phyloP scores from a whole-genome alignment of 202 grass and related monocot species.

The Sporobolus alterniflorus region DNA sequence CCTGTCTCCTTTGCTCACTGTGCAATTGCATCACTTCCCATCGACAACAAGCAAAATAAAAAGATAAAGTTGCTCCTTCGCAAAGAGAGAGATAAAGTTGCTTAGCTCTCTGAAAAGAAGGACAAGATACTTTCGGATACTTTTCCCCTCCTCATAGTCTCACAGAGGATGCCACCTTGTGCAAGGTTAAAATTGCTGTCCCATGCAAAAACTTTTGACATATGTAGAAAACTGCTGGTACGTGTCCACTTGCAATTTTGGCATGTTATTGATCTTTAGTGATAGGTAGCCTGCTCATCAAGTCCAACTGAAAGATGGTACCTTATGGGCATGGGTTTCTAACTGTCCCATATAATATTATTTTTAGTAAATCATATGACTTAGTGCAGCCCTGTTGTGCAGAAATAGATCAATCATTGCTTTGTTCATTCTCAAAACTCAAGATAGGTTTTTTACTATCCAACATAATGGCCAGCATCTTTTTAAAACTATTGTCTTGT shows the following conservation, averaged over 20 bases:
- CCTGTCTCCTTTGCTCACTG: slow-evolving; percentile 50
- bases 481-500: too few relatives aligned
- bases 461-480: too few relatives aligned
- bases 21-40: slow-evolving; percentile 67
- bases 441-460: background rate
- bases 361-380: slow-evolving; percentile 36
- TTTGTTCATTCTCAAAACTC: background rate
- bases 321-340: slow-evolving; percentile 63
- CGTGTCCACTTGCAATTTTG: slow-evolving; percentile 37
- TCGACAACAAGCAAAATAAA: slow-evolving; percentile 66
- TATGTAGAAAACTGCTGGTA: slow-evolving; percentile 3
- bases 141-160: slow-evolving; percentile 11
- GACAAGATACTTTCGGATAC: slow-evolving; percentile 31
- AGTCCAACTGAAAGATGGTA: slow-evolving; percentile 61
- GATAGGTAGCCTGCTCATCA: slow-evolving; percentile 30
- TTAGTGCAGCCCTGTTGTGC: background rate
- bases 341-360: slow-evolving; percentile 43
- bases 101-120: slow-evolving; percentile 24
- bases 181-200: slow-evolving; percentile 40
- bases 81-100: background rate
- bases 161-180: slow-evolving; percentile 36
- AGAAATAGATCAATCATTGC: slow-evolving; percentile 15
- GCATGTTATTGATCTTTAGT: slow-evolving; percentile 52
- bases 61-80: slow-evolving; percentile 10
- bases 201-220: slow-evolving; percentile 26